phyloP scores from a whole-genome alignment of 2,329 filamentous ascomycete species.

The Diaporthe batatas region DNA sequence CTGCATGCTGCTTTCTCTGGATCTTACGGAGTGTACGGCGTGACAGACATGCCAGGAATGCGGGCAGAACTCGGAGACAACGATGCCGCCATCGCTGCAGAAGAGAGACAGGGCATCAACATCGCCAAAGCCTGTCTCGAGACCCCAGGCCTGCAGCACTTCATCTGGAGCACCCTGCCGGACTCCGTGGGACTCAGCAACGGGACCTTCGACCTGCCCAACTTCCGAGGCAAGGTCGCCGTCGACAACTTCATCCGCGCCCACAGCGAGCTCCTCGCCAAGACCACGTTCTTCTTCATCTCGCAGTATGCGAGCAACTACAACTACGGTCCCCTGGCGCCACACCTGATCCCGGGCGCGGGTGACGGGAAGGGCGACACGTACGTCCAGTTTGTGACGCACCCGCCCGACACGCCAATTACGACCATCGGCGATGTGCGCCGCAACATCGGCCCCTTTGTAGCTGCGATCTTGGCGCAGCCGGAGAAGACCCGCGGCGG shows the following conservation, averaged over 20 bases:
- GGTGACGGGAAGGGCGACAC: conserved; percentile 39
- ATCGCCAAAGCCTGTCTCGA: conserved; percentile 55
- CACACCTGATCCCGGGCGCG: conserved; percentile 42
- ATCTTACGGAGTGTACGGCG: conserved; percentile 47
- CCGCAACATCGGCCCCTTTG: conserved; percentile 52
- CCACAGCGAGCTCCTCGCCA: conserved; percentile 48
- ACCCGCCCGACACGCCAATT: conserved; percentile 47
- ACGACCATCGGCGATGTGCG: conserved; percentile 49
- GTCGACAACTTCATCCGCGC: conserved; percentile 55
- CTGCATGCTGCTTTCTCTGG: conserved; percentile 46
- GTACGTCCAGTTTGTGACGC: conserved; percentile 50
- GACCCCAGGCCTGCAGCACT: conserved; percentile 54
- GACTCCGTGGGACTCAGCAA: conserved; percentile 47
- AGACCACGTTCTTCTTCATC: conserved; percentile 55
- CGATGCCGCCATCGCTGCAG: conserved; percentile 45
- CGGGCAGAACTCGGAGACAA: not conserved
- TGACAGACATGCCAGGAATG: conserved; percentile 47
- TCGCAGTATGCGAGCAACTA: conserved; percentile 37
- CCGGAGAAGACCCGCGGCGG: conserved; percentile 48
- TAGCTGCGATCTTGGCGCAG: conserved; percentile 50
- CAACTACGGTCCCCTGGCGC: conserved; percentile 27
- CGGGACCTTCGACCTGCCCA: conserved; percentile 51
- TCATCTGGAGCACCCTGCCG: conserved; percentile 59
- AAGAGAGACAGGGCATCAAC: conserved; percentile 57
- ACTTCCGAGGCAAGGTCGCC: conserved; percentile 56